Evolutionary conservation across 75 land plant species (phyloP).

Genomic region (Sequoia sempervirens): DNA sequence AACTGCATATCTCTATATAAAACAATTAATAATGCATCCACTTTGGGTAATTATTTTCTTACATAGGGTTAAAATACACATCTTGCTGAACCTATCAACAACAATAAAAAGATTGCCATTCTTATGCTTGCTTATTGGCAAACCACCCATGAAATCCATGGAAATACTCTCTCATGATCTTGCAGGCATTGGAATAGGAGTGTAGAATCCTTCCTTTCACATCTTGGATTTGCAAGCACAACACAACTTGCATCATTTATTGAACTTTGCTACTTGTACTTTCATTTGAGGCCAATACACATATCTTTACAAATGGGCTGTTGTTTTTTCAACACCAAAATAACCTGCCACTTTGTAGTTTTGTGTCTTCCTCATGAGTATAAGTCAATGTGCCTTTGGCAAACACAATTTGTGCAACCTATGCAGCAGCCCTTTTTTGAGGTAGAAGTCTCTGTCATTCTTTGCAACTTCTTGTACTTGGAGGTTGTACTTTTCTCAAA

Average conservation of each 20-base stretch:
- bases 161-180: not conserved
- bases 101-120: not conserved
- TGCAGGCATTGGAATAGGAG: not conserved
- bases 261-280: no score
- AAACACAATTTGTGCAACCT: not conserved
- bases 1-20: no score
- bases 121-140: not conserved
- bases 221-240: not conserved
- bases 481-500: not conserved
- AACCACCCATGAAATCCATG: not conserved
- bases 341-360: not conserved
- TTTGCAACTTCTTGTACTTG: not conserved
- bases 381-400: not conserved
- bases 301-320: not conserved
- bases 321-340: not conserved
- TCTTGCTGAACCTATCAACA: no score
- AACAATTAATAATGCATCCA: no score
- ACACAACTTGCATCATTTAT: not conserved
- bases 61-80: not conserved
- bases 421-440: no score
- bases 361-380: not conserved
- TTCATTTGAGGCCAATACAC: not conserved
- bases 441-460: no score
- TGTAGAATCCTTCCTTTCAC: no score
- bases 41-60: no score